phyloP scores from a whole-genome alignment of 139 green algal genomes.

The Monoraphidium neglectum region DNA sequence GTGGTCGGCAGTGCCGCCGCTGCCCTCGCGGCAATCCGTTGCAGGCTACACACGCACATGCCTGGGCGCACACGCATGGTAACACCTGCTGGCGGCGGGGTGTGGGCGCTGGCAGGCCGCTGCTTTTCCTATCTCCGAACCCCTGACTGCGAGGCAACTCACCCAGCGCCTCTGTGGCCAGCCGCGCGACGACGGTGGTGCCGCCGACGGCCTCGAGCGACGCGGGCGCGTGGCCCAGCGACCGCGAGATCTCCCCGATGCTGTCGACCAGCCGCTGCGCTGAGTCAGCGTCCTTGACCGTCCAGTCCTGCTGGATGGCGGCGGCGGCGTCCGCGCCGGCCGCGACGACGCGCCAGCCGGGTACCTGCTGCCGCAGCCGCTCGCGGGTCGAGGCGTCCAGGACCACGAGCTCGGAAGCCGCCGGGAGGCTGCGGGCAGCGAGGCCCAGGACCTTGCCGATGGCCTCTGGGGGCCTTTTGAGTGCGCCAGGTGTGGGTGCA shows the following conservation, averaged over 20 bases:
- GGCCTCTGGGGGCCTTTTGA: constrained; percentile 41
- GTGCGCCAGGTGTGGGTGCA: background rate
- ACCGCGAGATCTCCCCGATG: constrained; percentile 59
- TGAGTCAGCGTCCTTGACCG: constrained; percentile 43
- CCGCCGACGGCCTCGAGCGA: constrained; percentile 55
- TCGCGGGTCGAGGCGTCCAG: constrained; percentile 39
- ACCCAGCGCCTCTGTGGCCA: constrained; percentile 65
- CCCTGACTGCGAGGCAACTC: background rate
- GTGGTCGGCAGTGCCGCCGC: no score
- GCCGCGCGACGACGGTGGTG: constrained; percentile 59
- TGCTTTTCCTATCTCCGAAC: no score
- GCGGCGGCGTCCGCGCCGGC: background rate
- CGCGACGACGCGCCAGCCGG: constrained; percentile 58
- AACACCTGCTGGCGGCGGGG: no score
- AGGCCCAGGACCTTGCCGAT: constrained; percentile 44
- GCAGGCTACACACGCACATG: no score
- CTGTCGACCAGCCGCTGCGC: constrained; percentile 24
- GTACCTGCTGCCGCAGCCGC: constrained; percentile 54
- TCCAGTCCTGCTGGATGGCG: constrained; percentile 70
- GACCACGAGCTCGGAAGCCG: constrained; percentile 21
- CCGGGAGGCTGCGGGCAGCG: constrained; percentile 37
- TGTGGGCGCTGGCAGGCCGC: no score
- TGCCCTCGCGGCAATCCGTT: no score
- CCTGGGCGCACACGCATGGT: no score
- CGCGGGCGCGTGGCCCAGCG: constrained; percentile 68